Evolutionary conservation across 345 rosid species (phyloP).

Genomic region (Eucalyptus regnans): DNA sequence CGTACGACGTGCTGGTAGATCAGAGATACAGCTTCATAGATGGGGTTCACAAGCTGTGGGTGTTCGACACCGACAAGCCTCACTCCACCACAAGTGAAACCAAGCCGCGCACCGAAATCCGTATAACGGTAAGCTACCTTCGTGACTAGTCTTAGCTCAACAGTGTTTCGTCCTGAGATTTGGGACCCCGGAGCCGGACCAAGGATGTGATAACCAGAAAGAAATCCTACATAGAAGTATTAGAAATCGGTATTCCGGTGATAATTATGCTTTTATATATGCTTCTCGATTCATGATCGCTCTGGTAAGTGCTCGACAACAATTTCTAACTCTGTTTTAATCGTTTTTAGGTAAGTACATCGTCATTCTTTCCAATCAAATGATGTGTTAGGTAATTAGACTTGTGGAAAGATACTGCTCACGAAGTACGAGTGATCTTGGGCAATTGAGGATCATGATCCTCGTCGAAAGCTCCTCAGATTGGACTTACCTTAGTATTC

Average conservation of each 20-base stretch:
- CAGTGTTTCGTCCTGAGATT: background rate
- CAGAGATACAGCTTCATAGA: background rate
- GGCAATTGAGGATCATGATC: background rate
- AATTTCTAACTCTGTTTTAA: background rate
- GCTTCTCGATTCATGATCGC: background rate
- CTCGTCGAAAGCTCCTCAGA: background rate
- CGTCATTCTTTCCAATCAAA: background rate
- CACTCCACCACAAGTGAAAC: background rate
- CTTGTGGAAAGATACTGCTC: background rate
- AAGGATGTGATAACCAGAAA: background rate
- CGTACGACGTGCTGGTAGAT: background rate
- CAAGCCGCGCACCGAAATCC: background rate
- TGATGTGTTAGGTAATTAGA: background rate
- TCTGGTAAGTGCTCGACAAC: background rate
- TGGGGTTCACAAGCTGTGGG: conserved; percentile 10
- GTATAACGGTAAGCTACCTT: background rate
- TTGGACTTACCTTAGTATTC: background rate
- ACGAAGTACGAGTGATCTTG: background rate
- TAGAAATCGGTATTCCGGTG: background rate
- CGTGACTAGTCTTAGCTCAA: background rate
- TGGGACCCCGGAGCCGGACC: background rate
- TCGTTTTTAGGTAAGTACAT: background rate
- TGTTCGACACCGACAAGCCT: conserved; percentile 1
- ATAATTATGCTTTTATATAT: background rate
- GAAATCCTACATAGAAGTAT: background rate